Conservation (phyloP, 768 basidiomycete genomes). For the Guyanaporus albipodus region DNA sequence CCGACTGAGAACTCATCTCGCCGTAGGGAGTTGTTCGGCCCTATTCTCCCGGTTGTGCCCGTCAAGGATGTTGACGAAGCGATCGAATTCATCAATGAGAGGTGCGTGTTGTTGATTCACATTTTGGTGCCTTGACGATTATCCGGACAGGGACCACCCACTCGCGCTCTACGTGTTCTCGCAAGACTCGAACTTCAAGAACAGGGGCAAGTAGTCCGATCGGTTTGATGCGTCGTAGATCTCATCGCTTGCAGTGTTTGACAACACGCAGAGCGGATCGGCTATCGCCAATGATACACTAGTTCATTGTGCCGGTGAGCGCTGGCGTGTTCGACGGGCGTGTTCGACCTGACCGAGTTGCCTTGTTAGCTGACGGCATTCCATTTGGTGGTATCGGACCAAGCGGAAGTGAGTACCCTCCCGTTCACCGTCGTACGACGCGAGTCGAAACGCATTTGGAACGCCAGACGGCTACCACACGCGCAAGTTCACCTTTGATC, state of each 20-base stretch:
- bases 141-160: conserved; percentile 57
- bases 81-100: conserved; percentile 60
- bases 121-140: neutral
- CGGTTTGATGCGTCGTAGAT: neutral
- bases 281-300: conserved; percentile 67
- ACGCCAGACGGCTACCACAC: conserved; percentile 60
- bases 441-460: neutral
- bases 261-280: conserved; percentile 68
- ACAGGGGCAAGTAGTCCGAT: conserved; percentile 45
- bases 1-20: neutral
- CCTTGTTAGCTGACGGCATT: conserved; percentile 47
- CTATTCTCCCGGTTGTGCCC: conserved; percentile 69
- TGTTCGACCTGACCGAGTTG: neutral
- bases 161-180: conserved; percentile 78
- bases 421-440: neutral
- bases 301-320: conserved; percentile 55
- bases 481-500: conserved; percentile 71
- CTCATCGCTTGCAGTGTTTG: conserved; percentile 45
- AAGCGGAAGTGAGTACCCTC: conserved; percentile 61
- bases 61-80: conserved; percentile 70
- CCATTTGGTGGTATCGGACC: conserved; percentile 74
- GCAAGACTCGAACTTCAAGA: conserved; percentile 51
- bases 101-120: conserved; percentile 34
- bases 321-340: neutral
- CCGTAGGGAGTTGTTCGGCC: conserved; percentile 78